Base-by-base conservation (phyloP, 106 monocot species). In the Triglochin maritima region DNA sequence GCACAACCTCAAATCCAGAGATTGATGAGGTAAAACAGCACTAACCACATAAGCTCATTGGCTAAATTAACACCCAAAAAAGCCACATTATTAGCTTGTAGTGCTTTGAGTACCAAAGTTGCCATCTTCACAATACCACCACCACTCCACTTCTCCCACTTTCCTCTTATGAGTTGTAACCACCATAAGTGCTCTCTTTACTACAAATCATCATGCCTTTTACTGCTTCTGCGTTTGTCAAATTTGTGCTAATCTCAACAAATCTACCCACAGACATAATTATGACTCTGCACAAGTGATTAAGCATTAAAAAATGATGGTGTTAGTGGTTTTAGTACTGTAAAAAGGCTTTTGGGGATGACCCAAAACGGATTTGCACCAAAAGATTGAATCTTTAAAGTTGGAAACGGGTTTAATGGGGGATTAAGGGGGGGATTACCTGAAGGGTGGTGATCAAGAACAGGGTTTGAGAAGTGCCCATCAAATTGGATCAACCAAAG, bases 371-470 rank as follows among this genome's bases (percentile, higher is more conserved):
- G 29, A 29, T 29, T 29, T 29, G 1, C 29, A 29, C 29, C 29
- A 29, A 10, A 8, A 17, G 17, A 60, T 60, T 60, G 5, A 16
- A 43, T 16, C 60, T 43, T 5, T 60, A 2, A 17, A 17, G 17
- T 29, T 4, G 5, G 4, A 10, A 59, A 61, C n/a, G 41, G 42
- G 12, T 61, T 8, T 42, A 61, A 42, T 61, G 5, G 6, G 8
- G 42, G 44, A 44, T 42, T 61, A 61, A 61, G 42, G 41, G 44
- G 44, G 41, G 60, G 60, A 29, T 61, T 61, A 61, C 60, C 60
- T 61, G 4, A n/a, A 15, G 57, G 57, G 57, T 5, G 17, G 6
- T 14, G 15, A 16, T 57, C 57, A 6, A 17, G 5, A 17, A 57
- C 17, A 16, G 16, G 57, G 17, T 15, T 42, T 29, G 60, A 44